Evolutionary conservation across 2,329 filamentous ascomycete species (phyloP), one percentile per base, ranked within the genome.

Genomic region (Fusarium sp.): DNA sequence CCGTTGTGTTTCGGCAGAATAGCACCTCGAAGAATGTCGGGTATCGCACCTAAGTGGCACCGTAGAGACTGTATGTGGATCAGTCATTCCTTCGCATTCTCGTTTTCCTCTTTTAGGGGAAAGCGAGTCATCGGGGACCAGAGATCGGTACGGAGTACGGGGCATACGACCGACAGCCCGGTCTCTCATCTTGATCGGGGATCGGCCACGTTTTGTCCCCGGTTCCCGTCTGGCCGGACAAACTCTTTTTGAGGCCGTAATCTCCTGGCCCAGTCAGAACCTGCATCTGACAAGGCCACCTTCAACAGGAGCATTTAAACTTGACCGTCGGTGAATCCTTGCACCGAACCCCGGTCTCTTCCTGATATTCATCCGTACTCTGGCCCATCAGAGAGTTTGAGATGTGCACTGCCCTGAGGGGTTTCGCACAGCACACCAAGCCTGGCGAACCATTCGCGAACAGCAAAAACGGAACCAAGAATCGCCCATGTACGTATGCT

Each of bases 11-110:
- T 63, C 74, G 47, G 64, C 50, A 65, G 54, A 50, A 70, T 74
- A 62, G 65, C 74, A 73, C 60, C 60, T 74, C 74, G 63, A 76
- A 70, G 63, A 74, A 66, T 71, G 62, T 74, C 74, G 68, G 70
- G 65, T 69, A 74, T 70, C 61, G 61, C 61, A 33, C 47, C 22
- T 13, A 18, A 25, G 69, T 69, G 29, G 52, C 57, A 71, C 64
- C 60, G 47, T 22, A 50, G 45, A 42, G 27, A n/a, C 14, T 27
- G 45, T 54, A 58, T 45, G 63, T 56, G 60, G 31, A 64, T 58
- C 40, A 25, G 40, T n/a, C 33, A 40, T 63, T 36, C 22, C 60
- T 68, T 54, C 33, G 45, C 45, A 38, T 52, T 29, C 25, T 52
- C 25, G 27, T 20, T 11, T 52, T 52, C 45, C 47, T 31, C 27